Evolutionary conservation across 805 yeast species (phyloP), one percentile per base, ranked within the genome.

Genomic region (Saturnispora gosingensis): DNA sequence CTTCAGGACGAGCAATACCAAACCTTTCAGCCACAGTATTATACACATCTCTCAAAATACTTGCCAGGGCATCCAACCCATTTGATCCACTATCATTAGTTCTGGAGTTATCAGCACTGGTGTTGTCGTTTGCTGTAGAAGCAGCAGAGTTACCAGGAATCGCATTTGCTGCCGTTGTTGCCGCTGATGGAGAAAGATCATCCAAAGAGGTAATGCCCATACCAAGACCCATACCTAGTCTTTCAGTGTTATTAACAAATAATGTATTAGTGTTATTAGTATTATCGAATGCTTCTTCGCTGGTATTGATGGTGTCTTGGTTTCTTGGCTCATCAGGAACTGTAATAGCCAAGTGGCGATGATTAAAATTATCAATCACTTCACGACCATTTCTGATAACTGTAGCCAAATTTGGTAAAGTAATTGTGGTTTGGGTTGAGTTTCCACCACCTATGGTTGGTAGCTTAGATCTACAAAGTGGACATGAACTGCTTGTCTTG

Each of bases 391-490:
- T 66, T 46, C 65, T 58, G 11, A 68, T 61, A 46, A 68, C 63
- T 22, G 61, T 54, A 2, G 72, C 71, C 55, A 66, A 62, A 52
- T 66, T 69, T 11, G 69, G 75, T 50, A 63, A 58, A 27, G 64
- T 63, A 50, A 69, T 66, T 9, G 71, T 66, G 11, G 69, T 67
- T 46, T 56, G 55, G 18, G 55, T 53, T 6, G 51, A 46, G 20
- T 15, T 35, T 16, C 45, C 54, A 20, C 65, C 70, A 39, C 46
- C 48, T 5, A 50, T 42, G 16, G 66, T 59, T 51, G 74, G 73
- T 54, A 84, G 70, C 20, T 74, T 70, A 16, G 72, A 72, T 53
- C 98, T 80, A 64, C 99, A 91, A 45, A 91, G 67, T 0, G 99
- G 99, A 64, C 98, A 90, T 2, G 88, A 79, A 30, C 79, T 76